Evolutionary conservation across 2,329 filamentous ascomycete genomes (phyloP).

Genomic region (Fusarium sp.): DNA sequence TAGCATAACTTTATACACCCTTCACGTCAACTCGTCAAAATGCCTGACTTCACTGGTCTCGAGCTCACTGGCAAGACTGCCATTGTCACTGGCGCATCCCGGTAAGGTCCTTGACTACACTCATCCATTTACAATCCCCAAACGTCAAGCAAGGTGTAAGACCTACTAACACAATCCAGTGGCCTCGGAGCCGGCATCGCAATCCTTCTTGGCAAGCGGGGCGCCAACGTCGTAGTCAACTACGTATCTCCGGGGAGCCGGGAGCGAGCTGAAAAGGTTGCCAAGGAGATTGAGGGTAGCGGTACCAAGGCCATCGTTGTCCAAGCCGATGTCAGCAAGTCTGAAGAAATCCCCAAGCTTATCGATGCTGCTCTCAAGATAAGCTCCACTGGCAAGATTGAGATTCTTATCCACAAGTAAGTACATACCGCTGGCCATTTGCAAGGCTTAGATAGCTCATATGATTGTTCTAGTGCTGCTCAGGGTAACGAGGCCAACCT

Average conservation of each 20-base stretch:
- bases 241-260: conserved; percentile 31
- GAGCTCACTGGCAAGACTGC: conserved; percentile 47
- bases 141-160: background rate
- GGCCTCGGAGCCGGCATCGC: conserved; percentile 44
- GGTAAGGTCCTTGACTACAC: conserved; percentile 5
- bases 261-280: conserved; percentile 36
- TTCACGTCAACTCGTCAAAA: background rate
- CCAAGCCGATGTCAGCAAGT: conserved; percentile 40
- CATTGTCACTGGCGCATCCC: conserved; percentile 45
- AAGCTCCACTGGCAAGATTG: conserved; percentile 45
- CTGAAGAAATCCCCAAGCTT: conserved; percentile 37
- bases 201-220: conserved; percentile 27
- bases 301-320: conserved; percentile 31
- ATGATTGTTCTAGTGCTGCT: conserved; percentile 5
- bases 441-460: background rate
- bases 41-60: conserved; percentile 39
- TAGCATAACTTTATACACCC: background rate
- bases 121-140: background rate
- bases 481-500: conserved; percentile 36
- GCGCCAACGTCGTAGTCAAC: conserved; percentile 47
- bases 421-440: background rate
- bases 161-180: background rate
- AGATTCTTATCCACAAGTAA: conserved; percentile 48
- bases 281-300: conserved; percentile 28
- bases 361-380: conserved; percentile 38